A percentile compares a stretch with the other conserved stretches of the same genome.
These are phyloP conservation scores for Penicillium maclennaniae DNA, from an alignment of 495 filamentous ascomycete species.

Conservation along the genomic window DNA sequence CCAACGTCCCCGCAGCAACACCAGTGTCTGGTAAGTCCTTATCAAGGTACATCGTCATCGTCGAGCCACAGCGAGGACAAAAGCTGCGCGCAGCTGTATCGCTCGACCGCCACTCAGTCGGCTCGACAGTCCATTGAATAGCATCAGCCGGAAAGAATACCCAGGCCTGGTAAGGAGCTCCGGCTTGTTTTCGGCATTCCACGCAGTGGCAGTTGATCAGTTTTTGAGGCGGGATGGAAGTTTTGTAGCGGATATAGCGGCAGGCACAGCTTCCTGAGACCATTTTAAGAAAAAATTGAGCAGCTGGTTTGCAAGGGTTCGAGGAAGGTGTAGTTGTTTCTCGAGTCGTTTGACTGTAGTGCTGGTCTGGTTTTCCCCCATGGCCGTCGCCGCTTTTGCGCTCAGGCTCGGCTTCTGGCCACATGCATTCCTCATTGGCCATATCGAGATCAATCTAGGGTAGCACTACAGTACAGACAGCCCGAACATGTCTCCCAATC, in stretches of 20 bases:
- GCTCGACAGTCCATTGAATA: constrained; percentile 21
- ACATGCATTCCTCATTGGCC: neutral
- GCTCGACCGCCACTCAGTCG: constrained; percentile 17
- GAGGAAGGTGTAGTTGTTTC: neutral
- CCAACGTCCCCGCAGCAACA: constrained; percentile 29
- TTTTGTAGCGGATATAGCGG: constrained; percentile 20
- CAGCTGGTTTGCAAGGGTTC: neutral
- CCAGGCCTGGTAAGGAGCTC: constrained; percentile 28
- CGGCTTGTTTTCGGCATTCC: constrained; percentile 28
- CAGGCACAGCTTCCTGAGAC: constrained; percentile 30
- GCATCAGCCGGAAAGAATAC: constrained; percentile 15
- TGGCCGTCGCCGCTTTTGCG: neutral
- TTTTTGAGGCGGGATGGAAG: constrained; percentile 9
- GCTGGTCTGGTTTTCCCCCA: neutral
- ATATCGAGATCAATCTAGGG: neutral
- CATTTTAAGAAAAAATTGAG: constrained; percentile 2
- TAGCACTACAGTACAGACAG: neutral
- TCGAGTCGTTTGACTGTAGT: neutral
- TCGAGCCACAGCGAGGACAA: constrained; percentile 29
- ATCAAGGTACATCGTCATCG: constrained; percentile 25
- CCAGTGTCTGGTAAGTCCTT: constrained; percentile 3
- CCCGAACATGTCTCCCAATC: too few relatives aligned
- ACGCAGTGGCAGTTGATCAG: constrained; percentile 30
- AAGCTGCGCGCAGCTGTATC: constrained; percentile 23
- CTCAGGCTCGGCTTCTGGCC: neutral